Evolutionary conservation across 148 eudicot species (phyloP), one percentile per base, ranked within the genome.

Genomic region (Persicaria tinctoria): DNA sequence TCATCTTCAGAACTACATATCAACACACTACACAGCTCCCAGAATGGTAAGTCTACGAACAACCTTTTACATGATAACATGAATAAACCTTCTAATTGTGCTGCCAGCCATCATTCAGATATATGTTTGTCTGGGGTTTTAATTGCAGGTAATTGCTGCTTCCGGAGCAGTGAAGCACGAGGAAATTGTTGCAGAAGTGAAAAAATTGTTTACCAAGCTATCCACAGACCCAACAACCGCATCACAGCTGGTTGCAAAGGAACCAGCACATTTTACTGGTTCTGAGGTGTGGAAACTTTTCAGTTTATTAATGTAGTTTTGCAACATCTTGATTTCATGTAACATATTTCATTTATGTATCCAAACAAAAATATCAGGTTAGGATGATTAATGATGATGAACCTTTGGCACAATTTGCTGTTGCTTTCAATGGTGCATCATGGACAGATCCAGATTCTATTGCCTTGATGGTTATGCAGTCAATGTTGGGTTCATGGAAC

Each of bases 381-480:
- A 86, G 98, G 82, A 88, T 88, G 84, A 79, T 88, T 76, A 93
- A 91, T 80, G 95, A 93, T 73, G 98, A 91, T 78, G 76, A 84
- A 64, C 93, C 92, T 46, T 81, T 93, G 75, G 98, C 98, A 5
- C 93, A 89, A 84, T 91, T 93, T 82, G 97, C 97, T 20, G 85
- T 93, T 83, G 97, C 98, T 16, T 91, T 93, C 77, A 88, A 84
- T 73, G 98, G 98, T 76, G 97, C 95, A 44, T 87, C 98, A 45
- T 93, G 89, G 93, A 91, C 95, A 38, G 98, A 93, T 82, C 97
- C 98, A 55, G 98, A 91, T 83, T 88, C 97, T n/a, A 86, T 91
- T 80, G 90, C 98, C 46, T 84, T 93, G 84, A 93, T 93, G 95
- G 95, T 93, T 63, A 88, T 91, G 88, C 98, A 93, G 75, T 80